A percentile compares a stretch with the other conserved stretches of the same genome.
These are phyloP conservation scores for Solanum peruvianum DNA, from an alignment of 257 asterid species.

Conservation along the genomic window DNA sequence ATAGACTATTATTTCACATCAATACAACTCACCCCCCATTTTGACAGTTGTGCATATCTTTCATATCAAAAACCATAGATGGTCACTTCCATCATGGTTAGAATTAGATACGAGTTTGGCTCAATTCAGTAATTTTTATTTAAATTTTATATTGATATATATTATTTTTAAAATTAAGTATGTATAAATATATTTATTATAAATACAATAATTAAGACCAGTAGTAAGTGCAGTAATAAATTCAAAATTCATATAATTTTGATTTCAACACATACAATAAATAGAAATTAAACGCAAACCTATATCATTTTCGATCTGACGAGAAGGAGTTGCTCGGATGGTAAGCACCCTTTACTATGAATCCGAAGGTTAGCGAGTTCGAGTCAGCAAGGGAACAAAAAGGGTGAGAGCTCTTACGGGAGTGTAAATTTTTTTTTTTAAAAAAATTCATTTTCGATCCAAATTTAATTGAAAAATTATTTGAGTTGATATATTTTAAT, in stretches of 20 bases:
- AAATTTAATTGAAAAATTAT: too few relatives aligned
- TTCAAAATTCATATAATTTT: neutral
- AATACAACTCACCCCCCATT: neutral
- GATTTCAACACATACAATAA: neutral
- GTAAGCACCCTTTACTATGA: too few relatives aligned
- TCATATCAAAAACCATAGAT: neutral
- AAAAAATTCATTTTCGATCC: too few relatives aligned
- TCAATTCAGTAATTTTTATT: neutral
- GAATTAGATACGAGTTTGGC: neutral
- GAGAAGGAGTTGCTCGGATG: too few relatives aligned
- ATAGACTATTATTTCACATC: neutral
- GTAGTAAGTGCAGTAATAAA: neutral
- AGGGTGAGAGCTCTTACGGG: accelerated
- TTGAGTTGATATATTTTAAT: too few relatives aligned
- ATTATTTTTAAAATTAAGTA: neutral
- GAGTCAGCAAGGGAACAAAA: too few relatives aligned
- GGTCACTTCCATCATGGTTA: neutral
- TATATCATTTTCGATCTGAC: accelerated
- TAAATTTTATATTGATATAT: neutral
- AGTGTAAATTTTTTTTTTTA: too few relatives aligned
- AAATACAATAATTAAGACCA: neutral
- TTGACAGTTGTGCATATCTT: neutral
- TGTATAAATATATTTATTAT: neutral
- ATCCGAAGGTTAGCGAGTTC: too few relatives aligned
- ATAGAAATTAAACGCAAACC: neutral